Conservation (phyloP, 1,139 yeast species). For the Candida gigantensis region DNA sequence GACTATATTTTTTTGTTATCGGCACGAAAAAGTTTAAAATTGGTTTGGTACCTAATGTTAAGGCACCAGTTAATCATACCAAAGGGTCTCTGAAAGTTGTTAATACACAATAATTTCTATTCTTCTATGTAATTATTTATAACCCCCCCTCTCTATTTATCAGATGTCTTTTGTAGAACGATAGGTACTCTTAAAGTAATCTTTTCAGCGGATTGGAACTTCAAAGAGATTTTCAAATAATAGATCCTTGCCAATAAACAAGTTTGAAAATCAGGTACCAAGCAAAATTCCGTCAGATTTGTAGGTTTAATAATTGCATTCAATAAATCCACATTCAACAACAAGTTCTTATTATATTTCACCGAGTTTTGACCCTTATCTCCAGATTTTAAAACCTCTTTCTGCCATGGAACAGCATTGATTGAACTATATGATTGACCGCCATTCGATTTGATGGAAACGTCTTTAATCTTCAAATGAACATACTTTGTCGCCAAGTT, state of each 20-base stretch:
- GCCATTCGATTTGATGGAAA: constrained; percentile 1
- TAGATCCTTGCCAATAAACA: constrained; percentile 39
- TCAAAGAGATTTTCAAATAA: constrained; percentile 32
- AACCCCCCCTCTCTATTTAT: no score
- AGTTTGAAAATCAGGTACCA: constrained; percentile 42
- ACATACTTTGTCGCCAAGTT: constrained; percentile 30
- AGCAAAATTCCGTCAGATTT: constrained; percentile 25
- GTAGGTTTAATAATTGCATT: constrained; percentile 14
- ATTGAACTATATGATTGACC: constrained; percentile 2
- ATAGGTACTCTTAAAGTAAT: constrained; percentile 35
- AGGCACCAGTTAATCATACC: no score
- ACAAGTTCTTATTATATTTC: constrained; percentile 15
- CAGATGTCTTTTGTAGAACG: constrained; percentile 22
- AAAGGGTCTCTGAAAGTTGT: no score
- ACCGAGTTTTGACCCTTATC: constrained; percentile 4
- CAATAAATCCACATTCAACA: constrained; percentile 16
- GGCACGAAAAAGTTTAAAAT: no score
- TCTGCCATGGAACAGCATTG: constrained; percentile 11
- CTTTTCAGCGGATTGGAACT: constrained; percentile 29
- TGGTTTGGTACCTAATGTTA: no score
- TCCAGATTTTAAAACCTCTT: constrained; percentile 4
- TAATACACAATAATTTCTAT: no score
- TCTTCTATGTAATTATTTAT: no score
- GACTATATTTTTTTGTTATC: no score
- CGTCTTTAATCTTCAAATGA: constrained; percentile 20